phyloP scores from a whole-genome alignment of 768 basidiomycete species.

The Termitomyces bulborhizus region DNA sequence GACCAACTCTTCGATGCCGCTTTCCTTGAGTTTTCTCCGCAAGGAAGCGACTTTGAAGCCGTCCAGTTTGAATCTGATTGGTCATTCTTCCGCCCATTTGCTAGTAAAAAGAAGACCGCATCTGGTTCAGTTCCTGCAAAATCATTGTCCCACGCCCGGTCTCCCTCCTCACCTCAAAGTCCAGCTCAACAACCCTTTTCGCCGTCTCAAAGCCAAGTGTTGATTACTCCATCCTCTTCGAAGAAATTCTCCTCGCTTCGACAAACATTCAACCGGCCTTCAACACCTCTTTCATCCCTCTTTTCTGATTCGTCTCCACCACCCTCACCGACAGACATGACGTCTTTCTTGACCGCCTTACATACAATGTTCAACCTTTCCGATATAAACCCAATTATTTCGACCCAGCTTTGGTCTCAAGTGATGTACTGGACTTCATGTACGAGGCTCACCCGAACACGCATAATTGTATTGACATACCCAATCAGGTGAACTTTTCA shows the following conservation, averaged over 20 bases:
- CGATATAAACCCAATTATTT: slow-evolving; percentile 84
- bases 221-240: slow-evolving; percentile 39
- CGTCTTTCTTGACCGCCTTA: slow-evolving; percentile 77
- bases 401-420: slow-evolving; percentile 92
- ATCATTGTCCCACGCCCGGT: slow-evolving; percentile 26
- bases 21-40: slow-evolving; percentile 75
- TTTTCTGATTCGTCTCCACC: slow-evolving; percentile 40
- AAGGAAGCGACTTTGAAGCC: slow-evolving; percentile 71
- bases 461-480: background rate
- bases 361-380: slow-evolving; percentile 80
- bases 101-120: slow-evolving; percentile 50
- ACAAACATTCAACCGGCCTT: slow-evolving; percentile 49
- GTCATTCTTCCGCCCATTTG: slow-evolving; percentile 79
- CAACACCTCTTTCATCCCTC: slow-evolving; percentile 41
- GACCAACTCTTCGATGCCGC: slow-evolving; percentile 80
- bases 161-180: slow-evolving; percentile 45
- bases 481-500: slow-evolving; percentile 74
- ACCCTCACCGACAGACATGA: slow-evolving; percentile 51
- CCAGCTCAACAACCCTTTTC: slow-evolving; percentile 46
- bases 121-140: slow-evolving; percentile 21
- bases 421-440: slow-evolving; percentile 98
- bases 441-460: slow-evolving; percentile 31
- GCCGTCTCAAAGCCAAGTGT: slow-evolving; percentile 39
- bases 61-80: slow-evolving; percentile 96
- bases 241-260: slow-evolving; percentile 61